phyloP scores from a whole-genome alignment of 768 basidiomycete species.

The Sistotremastrum niveocremeum region DNA sequence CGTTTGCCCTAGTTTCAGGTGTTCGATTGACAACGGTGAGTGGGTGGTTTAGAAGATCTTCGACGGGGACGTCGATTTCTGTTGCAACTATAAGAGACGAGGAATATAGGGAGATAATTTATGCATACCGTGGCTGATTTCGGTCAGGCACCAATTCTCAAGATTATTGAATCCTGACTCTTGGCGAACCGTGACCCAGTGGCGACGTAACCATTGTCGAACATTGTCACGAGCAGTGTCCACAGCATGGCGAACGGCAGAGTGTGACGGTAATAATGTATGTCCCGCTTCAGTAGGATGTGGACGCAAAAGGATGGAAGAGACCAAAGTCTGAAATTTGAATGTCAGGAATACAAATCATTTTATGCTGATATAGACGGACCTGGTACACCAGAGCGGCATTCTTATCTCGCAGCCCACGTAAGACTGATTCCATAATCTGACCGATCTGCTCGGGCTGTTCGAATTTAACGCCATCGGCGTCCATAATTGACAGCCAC shows the following conservation, averaged over 20 bases:
- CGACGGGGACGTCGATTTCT: slow-evolving; percentile 73
- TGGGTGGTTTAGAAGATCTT: slow-evolving; percentile 50
- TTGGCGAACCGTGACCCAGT: slow-evolving; percentile 64
- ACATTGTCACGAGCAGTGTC: slow-evolving; percentile 30
- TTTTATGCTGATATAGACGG: slow-evolving; percentile 5
- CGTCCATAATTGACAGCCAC: slow-evolving; percentile 64
- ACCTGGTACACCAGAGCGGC: slow-evolving; percentile 72
- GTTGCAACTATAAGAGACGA: background rate
- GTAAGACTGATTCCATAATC: slow-evolving; percentile 51
- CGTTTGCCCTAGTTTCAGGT: slow-evolving; percentile 4
- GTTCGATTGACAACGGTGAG: slow-evolving; percentile 19
- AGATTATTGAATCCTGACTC: slow-evolving; percentile 70
- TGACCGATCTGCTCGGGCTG: slow-evolving; percentile 68
- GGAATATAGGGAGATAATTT: background rate
- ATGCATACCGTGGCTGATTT: slow-evolving; percentile 66
- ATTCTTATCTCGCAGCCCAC: slow-evolving; percentile 50
- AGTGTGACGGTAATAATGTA: slow-evolving; percentile 57
- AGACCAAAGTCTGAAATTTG: slow-evolving; percentile 48
- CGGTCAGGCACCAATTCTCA: slow-evolving; percentile 81
- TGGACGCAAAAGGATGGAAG: slow-evolving; percentile 54
- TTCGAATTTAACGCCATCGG: slow-evolving; percentile 60
- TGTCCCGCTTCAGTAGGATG: slow-evolving; percentile 43
- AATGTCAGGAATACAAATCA: background rate
- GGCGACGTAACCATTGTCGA: slow-evolving; percentile 58
- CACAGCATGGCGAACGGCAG: slow-evolving; percentile 26